phyloP scores from a whole-genome alignment of 345 rosid species.

The Gossypium thurberi region DNA sequence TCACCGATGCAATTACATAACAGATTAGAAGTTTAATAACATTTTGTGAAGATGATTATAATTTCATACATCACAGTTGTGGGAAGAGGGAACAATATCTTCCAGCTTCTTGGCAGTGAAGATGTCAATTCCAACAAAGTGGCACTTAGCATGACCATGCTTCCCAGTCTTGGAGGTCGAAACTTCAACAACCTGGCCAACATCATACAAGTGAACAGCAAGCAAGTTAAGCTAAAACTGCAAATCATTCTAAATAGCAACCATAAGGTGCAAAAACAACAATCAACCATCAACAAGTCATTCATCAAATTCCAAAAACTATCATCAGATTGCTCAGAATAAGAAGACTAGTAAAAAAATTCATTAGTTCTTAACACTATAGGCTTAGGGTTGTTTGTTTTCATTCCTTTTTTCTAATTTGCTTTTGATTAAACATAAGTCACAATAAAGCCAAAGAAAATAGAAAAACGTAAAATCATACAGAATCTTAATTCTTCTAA shows the following conservation, averaged over 20 bases:
- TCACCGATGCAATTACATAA: not conserved
- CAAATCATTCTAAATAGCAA: not conserved
- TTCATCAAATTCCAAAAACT: not conserved
- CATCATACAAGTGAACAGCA: not conserved
- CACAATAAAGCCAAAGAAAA: not conserved
- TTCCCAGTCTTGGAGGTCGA: slow-evolving; percentile 70
- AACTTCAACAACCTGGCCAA: slow-evolving; percentile 7
- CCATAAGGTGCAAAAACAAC: not conserved
- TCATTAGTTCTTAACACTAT: not conserved
- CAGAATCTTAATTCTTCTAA: not conserved
- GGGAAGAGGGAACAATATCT: slow-evolving; percentile 69
- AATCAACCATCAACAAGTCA: not conserved
- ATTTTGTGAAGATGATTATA: not conserved
- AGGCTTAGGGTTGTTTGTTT: not conserved
- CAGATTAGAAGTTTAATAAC: not conserved
- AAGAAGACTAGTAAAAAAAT: not conserved
- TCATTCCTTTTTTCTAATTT: not conserved
- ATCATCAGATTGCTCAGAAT: not conserved
- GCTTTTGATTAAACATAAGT: not conserved
- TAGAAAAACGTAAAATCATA: not conserved
- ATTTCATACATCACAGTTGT: slow-evolving; percentile 53
- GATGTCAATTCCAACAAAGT: slow-evolving; percentile 68
- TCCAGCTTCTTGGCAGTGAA: slow-evolving; percentile 62
- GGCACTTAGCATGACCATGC: slow-evolving; percentile 73
- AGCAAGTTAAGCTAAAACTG: not conserved